Base-by-base conservation (phyloP, 1,284 basidiomycete genomes). In the Phellopilus nigrolimitatus region DNA sequence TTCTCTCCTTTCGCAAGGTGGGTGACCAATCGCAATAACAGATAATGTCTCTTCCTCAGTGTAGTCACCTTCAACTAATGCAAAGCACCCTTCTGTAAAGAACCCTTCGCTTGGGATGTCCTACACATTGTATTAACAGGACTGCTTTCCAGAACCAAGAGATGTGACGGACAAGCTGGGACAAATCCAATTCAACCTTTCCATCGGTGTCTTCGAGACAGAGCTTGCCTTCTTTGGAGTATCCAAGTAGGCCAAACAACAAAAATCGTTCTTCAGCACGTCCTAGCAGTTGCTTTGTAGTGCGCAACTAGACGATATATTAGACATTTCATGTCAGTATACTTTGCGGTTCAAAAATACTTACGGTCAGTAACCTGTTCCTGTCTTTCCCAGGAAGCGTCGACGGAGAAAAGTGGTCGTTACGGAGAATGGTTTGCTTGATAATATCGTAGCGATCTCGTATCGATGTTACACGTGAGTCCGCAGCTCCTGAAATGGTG, bases 201-300 rank as follows among this genome's bases (percentile, higher is more conserved):
- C 95, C 97, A 60, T 99, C 97, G 13, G 89, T 77, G 65, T 99
- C 97, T 68, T 99, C 97, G 4, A 99, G 73, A 61, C 87, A 94
- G 42, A 97, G 71, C 58, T 82, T 84, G 0, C 95, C 95, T 66
- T 97, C 91, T 60, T 93, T 91, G 50, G 88, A 84, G 56, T 94
- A 87, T 1, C 84, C 76, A 3, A 99, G 78, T 84, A 98, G 93
- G 12, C 97, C 97, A 43, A 99, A 85, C 2, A 99, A 77, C 39
- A 99, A 71, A 68, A 99, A 99, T 12, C 92, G 80, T 51, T 95
- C 83, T 6, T 91, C 90, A 19, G 90, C 83, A 49, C 97, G 79
- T 5, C 97, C 97, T 1, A 99, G 77, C 7, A 99, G 75, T 64
- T 99, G 95, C 66, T 97, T 97, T 4, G 93, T 99, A 2, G 95